Conservation (phyloP, 768 basidiomycete species). For the Suillus subluteus region DNA sequence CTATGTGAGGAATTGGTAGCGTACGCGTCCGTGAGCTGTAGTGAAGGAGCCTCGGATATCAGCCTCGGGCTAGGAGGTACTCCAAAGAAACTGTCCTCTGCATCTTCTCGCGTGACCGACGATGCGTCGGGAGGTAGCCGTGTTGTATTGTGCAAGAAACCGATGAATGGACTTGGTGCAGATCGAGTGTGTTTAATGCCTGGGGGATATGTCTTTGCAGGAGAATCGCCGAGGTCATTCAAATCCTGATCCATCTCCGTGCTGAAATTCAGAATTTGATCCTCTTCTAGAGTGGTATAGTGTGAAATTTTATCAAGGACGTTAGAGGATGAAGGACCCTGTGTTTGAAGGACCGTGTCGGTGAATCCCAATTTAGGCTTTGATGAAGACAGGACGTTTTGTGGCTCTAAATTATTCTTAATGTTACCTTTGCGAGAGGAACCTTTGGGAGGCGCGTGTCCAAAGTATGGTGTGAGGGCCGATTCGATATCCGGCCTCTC, state of each 20-base stretch:
- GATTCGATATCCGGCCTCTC: slow-evolving; percentile 1
- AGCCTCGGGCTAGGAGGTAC: slow-evolving; percentile 30
- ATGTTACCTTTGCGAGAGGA: no score
- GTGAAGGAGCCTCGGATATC: slow-evolving; percentile 1
- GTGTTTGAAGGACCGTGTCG: not conserved
- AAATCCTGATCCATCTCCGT: slow-evolving; percentile 32
- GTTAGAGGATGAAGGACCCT: not conserved
- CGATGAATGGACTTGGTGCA: slow-evolving; percentile 13
- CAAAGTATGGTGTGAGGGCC: not conserved
- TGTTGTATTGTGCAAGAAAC: slow-evolving; percentile 13
- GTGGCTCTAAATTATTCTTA: not conserved
- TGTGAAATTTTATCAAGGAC: not conserved
- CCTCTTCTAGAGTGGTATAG: not conserved
- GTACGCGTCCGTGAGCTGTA: not conserved
- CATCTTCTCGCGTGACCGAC: slow-evolving; percentile 12
- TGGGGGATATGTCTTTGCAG: slow-evolving; percentile 13
- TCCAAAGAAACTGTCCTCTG: slow-evolving; percentile 28
- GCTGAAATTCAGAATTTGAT: slow-evolving; percentile 15
- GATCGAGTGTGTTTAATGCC: slow-evolving; percentile 11
- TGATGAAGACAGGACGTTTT: not conserved
- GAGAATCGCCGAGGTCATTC: slow-evolving; percentile 30
- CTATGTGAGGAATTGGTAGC: slow-evolving; percentile 6
- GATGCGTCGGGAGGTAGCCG: slow-evolving; percentile 14
- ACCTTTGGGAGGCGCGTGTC: not conserved
- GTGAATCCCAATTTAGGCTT: not conserved